Evolutionary conservation across 1,284 basidiomycete genomes (phyloP).

Genomic region (Apiotrichum laibachii): DNA sequence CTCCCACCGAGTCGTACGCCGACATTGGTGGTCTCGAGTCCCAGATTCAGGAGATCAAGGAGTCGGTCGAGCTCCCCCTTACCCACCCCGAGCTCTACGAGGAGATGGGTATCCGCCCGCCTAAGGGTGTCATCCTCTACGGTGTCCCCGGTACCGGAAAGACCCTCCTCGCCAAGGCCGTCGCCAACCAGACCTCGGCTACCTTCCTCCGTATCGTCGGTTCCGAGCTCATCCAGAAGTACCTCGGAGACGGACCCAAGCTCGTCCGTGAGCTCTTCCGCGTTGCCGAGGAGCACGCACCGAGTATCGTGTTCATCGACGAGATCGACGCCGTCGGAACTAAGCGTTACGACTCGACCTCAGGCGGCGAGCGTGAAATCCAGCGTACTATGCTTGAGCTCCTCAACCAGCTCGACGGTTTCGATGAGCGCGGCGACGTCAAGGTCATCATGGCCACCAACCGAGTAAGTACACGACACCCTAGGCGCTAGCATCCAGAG

Average conservation of each 20-base stretch:
- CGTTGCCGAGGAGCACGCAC: conserved; percentile 94
- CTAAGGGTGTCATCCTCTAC: conserved; percentile 98
- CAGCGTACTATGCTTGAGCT: conserved; percentile 99
- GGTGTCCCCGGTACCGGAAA: conserved; percentile 99
- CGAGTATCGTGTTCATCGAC: conserved; percentile 99
- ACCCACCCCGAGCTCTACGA: conserved; percentile 99
- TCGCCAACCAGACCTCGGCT: conserved; percentile 97
- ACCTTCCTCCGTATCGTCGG: conserved; percentile 98
- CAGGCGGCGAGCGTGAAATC: conserved; percentile 96
- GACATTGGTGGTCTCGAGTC: conserved; percentile 87
- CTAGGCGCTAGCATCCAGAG: too few relatives aligned
- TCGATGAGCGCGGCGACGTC: conserved; percentile 97
- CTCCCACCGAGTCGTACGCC: conserved; percentile 97
- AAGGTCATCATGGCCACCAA: conserved; percentile 68
- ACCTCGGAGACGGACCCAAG: conserved; percentile 98
- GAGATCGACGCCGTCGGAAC: conserved; percentile 99
- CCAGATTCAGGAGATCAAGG: conserved; percentile 99
- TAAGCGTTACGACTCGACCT: conserved; percentile 94
- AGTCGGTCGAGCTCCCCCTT: conserved; percentile 96
- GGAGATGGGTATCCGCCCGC: conserved; percentile 99
- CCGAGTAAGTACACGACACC: conserved; percentile 43
- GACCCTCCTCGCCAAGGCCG: conserved; percentile 95
- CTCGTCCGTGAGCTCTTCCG: conserved; percentile 96
- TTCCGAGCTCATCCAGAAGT: conserved; percentile 98
- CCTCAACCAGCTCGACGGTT: conserved; percentile 71